Evolutionary conservation across 1,284 basidiomycete genomes (phyloP).

Genomic region (Vanrija humicola): DNA sequence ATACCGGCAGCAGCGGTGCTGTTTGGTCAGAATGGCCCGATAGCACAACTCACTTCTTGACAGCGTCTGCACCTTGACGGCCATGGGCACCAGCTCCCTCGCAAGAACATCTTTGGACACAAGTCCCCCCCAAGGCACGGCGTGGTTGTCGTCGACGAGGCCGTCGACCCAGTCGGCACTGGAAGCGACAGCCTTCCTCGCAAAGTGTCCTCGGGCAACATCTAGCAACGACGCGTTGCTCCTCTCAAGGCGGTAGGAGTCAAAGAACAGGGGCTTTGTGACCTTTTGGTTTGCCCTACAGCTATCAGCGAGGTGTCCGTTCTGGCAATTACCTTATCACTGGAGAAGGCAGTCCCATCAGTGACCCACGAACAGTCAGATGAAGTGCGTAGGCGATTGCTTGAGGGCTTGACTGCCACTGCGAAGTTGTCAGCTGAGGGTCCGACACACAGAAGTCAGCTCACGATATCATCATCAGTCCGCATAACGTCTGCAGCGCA

Average conservation of each 20-base stretch:
- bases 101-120: slow-evolving; percentile 29
- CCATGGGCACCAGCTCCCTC: slow-evolving; percentile 44
- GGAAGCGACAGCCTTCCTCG: slow-evolving; percentile 22
- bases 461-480: slow-evolving; percentile 63
- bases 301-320: not conserved
- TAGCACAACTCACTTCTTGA: slow-evolving; percentile 6
- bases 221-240: slow-evolving; percentile 41
- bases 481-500: slow-evolving; percentile 75
- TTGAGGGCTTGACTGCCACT: slow-evolving; percentile 62
- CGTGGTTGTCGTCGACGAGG: not conserved
- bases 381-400: slow-evolving; percentile 82
- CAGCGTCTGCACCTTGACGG: slow-evolving; percentile 40
- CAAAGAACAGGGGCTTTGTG: slow-evolving; percentile 54
- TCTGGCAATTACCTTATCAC: slow-evolving; percentile 58
- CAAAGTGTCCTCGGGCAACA: slow-evolving; percentile 33
- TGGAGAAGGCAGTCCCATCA: slow-evolving; percentile 80
- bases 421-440: slow-evolving; percentile 10
- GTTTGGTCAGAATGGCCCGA: not conserved
- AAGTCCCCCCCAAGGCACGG: slow-evolving; percentile 32
- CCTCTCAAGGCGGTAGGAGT: slow-evolving; percentile 39
- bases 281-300: slow-evolving; percentile 63
- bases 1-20: slow-evolving; percentile 34
- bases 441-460: slow-evolving; percentile 30
- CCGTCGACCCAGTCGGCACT: slow-evolving; percentile 13
- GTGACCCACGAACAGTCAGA: slow-evolving; percentile 66